phyloP scores from a whole-genome alignment of 2,329 filamentous ascomycete species.

The Myriangium duriaei region DNA sequence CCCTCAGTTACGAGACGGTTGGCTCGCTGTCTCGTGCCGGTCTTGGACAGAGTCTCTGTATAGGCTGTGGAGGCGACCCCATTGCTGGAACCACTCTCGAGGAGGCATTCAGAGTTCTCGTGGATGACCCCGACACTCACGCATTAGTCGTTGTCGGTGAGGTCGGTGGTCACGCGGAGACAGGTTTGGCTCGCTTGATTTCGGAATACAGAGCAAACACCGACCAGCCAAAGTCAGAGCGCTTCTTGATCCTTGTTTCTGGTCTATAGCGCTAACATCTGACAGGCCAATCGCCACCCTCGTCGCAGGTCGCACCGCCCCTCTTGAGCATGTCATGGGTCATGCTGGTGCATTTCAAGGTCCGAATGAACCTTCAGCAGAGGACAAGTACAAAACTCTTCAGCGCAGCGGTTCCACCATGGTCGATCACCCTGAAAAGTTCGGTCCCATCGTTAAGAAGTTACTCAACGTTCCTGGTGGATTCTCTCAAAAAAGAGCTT shows the following conservation, averaged over 20 bases:
- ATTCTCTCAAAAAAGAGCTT: no score
- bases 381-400: conserved; percentile 55
- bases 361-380: conserved; percentile 51
- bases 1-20: conserved; percentile 68
- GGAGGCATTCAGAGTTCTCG: conserved; percentile 56
- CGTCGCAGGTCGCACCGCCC: conserved; percentile 54
- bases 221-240: background rate
- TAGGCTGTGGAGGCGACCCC: conserved; percentile 67
- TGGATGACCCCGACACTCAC: conserved; percentile 53
- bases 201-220: conserved; percentile 39
- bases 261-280: conserved; percentile 12
- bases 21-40: conserved; percentile 62
- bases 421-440: conserved; percentile 64
- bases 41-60: conserved; percentile 62
- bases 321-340: conserved; percentile 57
- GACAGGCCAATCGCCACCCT: conserved; percentile 58
- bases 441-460: conserved; percentile 55
- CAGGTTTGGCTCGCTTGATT: conserved; percentile 64
- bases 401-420: conserved; percentile 54
- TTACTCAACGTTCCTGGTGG: no score
- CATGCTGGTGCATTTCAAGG: conserved; percentile 64
- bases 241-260: background rate
- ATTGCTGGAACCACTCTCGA: conserved; percentile 62
- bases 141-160: conserved; percentile 63
- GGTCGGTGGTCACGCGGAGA: conserved; percentile 55